Evolutionary conservation across 306 rosid genomes (phyloP).

Genomic region (Betula pendula): DNA sequence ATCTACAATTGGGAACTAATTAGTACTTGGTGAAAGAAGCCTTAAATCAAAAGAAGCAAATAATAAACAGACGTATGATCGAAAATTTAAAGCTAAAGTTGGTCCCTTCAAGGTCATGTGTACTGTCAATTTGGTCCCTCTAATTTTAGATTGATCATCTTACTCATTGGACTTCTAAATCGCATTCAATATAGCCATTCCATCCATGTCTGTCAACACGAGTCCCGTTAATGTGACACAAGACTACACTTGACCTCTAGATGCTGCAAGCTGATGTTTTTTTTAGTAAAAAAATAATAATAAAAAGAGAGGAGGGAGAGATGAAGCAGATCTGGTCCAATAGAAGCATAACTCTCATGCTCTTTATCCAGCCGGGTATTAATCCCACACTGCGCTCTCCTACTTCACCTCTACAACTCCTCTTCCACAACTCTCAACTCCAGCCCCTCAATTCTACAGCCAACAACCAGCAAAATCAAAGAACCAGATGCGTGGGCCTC

Average conservation of each 20-base stretch:
- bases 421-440: background rate
- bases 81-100: background rate
- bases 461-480: background rate
- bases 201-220: background rate
- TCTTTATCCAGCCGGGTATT: background rate
- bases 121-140: background rate
- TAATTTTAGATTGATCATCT: background rate
- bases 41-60: constrained; percentile 1
- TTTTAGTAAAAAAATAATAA: background rate
- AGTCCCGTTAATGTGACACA: background rate
- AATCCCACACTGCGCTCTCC: background rate
- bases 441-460: background rate
- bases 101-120: background rate
- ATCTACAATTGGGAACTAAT: constrained; percentile 29
- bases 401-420: background rate
- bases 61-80: background rate
- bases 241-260: background rate
- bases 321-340: background rate
- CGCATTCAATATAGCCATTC: background rate
- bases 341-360: background rate
- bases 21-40: constrained; percentile 23
- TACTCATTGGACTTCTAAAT: background rate
- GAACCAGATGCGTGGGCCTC: background rate
- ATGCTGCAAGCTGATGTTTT: background rate
- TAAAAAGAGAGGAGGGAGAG: background rate